Conservation (phyloP, 2,329 filamentous ascomycete species). For the Aureobasidium sp. region DNA sequence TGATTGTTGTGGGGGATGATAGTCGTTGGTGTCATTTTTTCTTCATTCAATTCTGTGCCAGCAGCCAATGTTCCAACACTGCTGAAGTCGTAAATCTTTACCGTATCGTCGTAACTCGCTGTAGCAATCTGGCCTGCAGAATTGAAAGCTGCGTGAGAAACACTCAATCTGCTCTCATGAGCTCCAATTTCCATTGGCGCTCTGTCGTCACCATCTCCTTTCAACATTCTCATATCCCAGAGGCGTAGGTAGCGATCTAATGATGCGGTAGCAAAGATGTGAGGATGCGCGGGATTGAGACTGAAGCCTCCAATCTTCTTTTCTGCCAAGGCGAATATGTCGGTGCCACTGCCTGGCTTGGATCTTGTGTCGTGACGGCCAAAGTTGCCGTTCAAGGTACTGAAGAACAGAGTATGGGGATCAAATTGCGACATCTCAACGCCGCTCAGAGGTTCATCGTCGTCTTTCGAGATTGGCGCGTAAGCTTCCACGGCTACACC, state of each 20-base stretch:
- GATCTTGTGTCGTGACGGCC: constrained; percentile 72
- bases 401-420: constrained; percentile 72
- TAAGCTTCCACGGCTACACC: constrained; percentile 74
- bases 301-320: constrained; percentile 96
- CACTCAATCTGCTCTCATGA: constrained; percentile 72
- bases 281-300: constrained; percentile 67
- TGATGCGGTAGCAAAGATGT: constrained; percentile 81
- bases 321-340: constrained; percentile 69
- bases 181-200: constrained; percentile 67
- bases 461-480: constrained; percentile 58
- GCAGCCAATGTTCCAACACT: constrained; percentile 37
- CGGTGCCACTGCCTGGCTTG: constrained; percentile 38
- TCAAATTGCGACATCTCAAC: constrained; percentile 68
- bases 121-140: constrained; percentile 78
- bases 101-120: constrained; percentile 85
- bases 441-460: constrained; percentile 73
- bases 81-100: constrained; percentile 80
- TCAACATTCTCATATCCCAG: constrained; percentile 83
- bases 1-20: constrained; percentile 85
- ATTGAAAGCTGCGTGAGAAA: constrained; percentile 90
- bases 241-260: constrained; percentile 83
- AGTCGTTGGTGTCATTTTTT: constrained; percentile 59
- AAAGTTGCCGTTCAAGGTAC: constrained; percentile 71
- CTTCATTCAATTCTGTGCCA: constrained; percentile 37
- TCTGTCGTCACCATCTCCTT: constrained; percentile 48